phyloP scores from a whole-genome alignment of 345 rosid species.

The Noccaea caerulescens region DNA sequence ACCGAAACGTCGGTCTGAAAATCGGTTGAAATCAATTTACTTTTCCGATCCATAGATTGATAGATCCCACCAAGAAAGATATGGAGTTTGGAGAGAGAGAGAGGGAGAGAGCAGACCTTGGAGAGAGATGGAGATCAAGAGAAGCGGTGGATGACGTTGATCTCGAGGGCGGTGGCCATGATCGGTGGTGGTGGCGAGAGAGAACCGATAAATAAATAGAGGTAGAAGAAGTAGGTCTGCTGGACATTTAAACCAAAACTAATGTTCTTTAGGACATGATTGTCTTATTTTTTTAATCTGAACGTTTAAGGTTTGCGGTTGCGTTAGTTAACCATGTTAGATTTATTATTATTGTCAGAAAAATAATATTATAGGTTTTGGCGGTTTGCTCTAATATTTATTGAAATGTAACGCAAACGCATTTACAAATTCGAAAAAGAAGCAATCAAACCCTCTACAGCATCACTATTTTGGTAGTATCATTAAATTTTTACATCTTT shows the following conservation, averaged over 20 bases:
- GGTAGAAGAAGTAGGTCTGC: slow-evolving; percentile 42
- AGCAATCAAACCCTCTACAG: background rate
- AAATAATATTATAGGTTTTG: background rate
- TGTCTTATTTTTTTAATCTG: background rate
- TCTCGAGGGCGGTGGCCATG: slow-evolving; percentile 34
- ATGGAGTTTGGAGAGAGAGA: background rate
- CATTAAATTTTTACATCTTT: too few relatives aligned
- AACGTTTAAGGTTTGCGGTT: slow-evolving; percentile 12
- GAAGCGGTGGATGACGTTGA: slow-evolving; percentile 26
- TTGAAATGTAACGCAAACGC: background rate
- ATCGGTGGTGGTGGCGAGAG: slow-evolving; percentile 39
- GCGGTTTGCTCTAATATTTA: background rate
- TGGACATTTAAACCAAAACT: slow-evolving; percentile 30
- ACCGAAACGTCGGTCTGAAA: background rate
- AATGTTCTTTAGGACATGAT: slow-evolving; percentile 4
- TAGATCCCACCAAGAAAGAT: background rate
- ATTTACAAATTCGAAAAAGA: background rate
- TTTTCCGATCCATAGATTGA: slow-evolving; percentile 23
- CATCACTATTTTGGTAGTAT: background rate
- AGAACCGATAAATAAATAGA: slow-evolving; percentile 24
- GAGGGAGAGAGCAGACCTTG: slow-evolving; percentile 13
- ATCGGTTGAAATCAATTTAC: background rate
- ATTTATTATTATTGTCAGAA: background rate
- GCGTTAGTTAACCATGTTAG: background rate
- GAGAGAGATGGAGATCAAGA: slow-evolving; percentile 23